These are phyloP conservation scores for Solanum piurae DNA, from an alignment of 257 asterid genomes.

Conservation along the genomic window DNA sequence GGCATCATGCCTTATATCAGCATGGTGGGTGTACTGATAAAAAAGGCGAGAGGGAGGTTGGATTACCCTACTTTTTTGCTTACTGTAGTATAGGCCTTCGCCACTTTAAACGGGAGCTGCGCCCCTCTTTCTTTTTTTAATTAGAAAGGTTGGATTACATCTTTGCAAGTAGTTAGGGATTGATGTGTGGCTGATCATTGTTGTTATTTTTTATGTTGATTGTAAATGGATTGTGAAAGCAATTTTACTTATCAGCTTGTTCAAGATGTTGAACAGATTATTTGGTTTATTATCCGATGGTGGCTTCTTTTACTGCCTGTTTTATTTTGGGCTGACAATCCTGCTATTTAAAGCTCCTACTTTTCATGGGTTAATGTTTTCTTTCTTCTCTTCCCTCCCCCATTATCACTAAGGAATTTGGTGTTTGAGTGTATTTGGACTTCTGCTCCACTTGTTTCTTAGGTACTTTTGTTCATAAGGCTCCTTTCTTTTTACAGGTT, in stretches of 20 bases:
- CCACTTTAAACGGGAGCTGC: too few relatives aligned
- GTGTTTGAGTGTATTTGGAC: not conserved
- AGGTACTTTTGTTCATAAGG: not conserved
- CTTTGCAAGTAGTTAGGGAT: not conserved
- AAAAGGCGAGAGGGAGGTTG: not conserved
- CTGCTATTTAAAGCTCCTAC: not conserved
- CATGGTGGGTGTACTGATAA: not conserved
- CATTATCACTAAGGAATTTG: not conserved
- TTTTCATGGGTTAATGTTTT: not conserved
- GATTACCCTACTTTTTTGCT: too few relatives aligned
- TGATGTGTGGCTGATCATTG: not conserved
- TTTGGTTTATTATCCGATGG: not conserved
- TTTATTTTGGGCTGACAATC: not conserved
- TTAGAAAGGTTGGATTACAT: not conserved
- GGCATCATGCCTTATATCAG: not conserved
- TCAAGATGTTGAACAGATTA: not conserved
- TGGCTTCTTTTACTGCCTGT: not conserved
- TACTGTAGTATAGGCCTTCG: too few relatives aligned
- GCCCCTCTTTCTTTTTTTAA: too few relatives aligned
- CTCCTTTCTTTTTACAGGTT: constrained; percentile 30
- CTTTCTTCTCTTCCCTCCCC: not conserved
- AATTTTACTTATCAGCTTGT: not conserved
- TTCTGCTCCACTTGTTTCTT: not conserved
- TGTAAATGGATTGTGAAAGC: not conserved
- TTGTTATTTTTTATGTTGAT: not conserved